Base-by-base conservation (phyloP, 2,329 filamentous ascomycete genomes). In the Talaromyces islandicus region DNA sequence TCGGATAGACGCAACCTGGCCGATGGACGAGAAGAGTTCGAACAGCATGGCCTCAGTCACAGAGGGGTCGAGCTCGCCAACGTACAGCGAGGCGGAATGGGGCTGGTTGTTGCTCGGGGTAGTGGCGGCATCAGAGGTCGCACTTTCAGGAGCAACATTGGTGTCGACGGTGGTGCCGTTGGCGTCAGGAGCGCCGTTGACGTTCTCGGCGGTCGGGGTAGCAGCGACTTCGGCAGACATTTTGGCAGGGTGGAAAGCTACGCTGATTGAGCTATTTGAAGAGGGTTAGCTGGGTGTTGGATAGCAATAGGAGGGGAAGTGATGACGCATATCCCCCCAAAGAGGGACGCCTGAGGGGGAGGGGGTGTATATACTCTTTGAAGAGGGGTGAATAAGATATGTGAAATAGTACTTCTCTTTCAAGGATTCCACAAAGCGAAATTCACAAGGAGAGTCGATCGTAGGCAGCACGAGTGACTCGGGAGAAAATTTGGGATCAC, bases 41-140 rank as follows among this genome's bases (percentile, higher is more conserved):
- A 97, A 99, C 73, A 99, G 92, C 94, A 99, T 99, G 69, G 94
- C 94, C 85, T 99, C 94, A 66, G 94, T 99, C 77, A 99, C 94
- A 64, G 91, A 94, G 70, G 91, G 87, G 78, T 99, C 94, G 71
- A 99, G 91, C 84, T 99, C 94, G 78, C 94, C 94, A 69, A 99
- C 94, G 78, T 99, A 99, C 76, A 99, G 91, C 62, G 94, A 99
- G 66, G 94, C 94, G 57, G 94, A 97, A 78, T 95, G 93, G 77
- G 91, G 90, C 73, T 92, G 90, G 75, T 90, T 89, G 67, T 82
- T 84, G 70, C 85, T 85, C 68, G 91, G 87, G 50, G 60, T 59
- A 64, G 85, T 81, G 65, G 91, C 85, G 68, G 80, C 77, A 69
- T 87, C 84, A 54, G 53, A 56, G 63, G 71, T 65, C 56, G 69